A percentile compares a stretch with the other conserved stretches of the same genome.
These are phyloP conservation scores for Vavraia culicis DNA, from an alignment of 371 early-diverging fungal genomes.

Conservation along the genomic window DNA sequence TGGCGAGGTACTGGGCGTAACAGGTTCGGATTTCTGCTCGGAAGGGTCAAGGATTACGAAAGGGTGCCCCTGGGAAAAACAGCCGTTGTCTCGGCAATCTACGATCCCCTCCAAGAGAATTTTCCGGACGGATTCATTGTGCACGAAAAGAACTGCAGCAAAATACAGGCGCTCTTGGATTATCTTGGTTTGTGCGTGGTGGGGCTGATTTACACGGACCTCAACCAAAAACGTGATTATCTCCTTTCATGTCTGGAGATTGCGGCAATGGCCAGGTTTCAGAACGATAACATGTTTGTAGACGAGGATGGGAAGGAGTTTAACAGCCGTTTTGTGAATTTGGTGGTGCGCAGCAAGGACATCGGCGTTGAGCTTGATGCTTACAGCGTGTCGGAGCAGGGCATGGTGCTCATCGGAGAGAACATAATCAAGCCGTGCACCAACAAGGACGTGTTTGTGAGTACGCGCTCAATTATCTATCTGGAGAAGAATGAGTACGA, in stretches of 20 bases:
- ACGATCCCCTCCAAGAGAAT: constrained; percentile 68
- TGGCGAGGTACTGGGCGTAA: constrained; percentile 69
- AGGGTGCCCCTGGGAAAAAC: constrained; percentile 81
- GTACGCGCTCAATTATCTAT: neutral
- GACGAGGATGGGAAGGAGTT: constrained; percentile 41
- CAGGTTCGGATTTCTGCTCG: constrained; percentile 72
- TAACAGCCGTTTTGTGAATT: constrained; percentile 22
- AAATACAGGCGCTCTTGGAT: constrained; percentile 54
- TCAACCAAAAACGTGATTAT: constrained; percentile 64
- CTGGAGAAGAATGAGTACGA: neutral
- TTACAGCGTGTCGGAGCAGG: constrained; percentile 71
- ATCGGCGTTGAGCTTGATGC: constrained; percentile 61
- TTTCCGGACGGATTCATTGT: constrained; percentile 61
- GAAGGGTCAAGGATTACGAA: constrained; percentile 64
- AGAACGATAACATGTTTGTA: constrained; percentile 51
- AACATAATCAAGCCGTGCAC: constrained; percentile 58
- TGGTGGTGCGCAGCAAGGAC: constrained; percentile 44
- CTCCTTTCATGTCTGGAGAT: constrained; percentile 75
- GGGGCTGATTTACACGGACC: constrained; percentile 81
- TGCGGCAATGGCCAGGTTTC: constrained; percentile 64
- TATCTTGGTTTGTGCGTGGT: constrained; percentile 46
- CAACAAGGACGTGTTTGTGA: neutral
- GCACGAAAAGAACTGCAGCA: constrained; percentile 46
- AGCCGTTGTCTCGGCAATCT: constrained; percentile 77
- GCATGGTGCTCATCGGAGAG: constrained; percentile 66